Conservation (phyloP, 768 basidiomycete genomes). For the Tylopilus subfusipes region DNA sequence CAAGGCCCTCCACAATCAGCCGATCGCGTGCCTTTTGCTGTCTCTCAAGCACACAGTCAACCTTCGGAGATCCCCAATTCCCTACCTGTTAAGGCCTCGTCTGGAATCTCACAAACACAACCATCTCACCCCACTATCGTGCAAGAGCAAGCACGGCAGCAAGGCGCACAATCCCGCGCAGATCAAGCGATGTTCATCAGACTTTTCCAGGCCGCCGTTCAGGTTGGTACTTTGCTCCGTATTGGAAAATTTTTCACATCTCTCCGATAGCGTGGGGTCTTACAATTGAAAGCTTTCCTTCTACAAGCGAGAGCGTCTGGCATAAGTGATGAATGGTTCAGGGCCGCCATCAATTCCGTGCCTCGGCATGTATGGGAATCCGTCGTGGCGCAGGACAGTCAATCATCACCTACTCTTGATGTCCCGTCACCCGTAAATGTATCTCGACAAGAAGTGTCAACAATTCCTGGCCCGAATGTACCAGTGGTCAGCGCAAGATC, state of each 20-base stretch:
- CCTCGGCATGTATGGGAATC: conserved; percentile 15
- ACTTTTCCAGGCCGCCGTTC: conserved; percentile 19
- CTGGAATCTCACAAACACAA: neutral
- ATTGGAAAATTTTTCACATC: conserved; percentile 1
- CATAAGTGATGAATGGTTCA: conserved; percentile 21
- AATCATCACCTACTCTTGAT: neutral
- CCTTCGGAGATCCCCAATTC: conserved; percentile 1
- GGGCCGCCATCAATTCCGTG: conserved; percentile 13
- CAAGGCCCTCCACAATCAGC: neutral
- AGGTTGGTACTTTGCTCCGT: conserved; percentile 16
- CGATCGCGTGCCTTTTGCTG: neutral
- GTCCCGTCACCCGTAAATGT: neutral
- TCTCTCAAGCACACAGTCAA: conserved; percentile 1
- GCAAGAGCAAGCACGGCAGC: conserved; percentile 12
- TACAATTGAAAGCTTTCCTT: conserved; percentile 11
- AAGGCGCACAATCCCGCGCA: neutral
- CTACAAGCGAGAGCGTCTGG: conserved; percentile 14
- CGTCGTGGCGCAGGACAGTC: conserved; percentile 2
- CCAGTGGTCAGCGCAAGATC: neutral
- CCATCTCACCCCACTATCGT: neutral
- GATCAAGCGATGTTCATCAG: conserved; percentile 19
- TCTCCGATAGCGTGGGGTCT: conserved; percentile 14
- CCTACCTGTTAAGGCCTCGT: neutral
- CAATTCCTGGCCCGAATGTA: neutral
- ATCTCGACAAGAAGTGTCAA: neutral